Percentiles rank a stretch among this genome's conserved stretches.
phyloP scores from a whole-genome alignment of 2,329 filamentous ascomycete species.

The Fusarium sp. region DNA sequence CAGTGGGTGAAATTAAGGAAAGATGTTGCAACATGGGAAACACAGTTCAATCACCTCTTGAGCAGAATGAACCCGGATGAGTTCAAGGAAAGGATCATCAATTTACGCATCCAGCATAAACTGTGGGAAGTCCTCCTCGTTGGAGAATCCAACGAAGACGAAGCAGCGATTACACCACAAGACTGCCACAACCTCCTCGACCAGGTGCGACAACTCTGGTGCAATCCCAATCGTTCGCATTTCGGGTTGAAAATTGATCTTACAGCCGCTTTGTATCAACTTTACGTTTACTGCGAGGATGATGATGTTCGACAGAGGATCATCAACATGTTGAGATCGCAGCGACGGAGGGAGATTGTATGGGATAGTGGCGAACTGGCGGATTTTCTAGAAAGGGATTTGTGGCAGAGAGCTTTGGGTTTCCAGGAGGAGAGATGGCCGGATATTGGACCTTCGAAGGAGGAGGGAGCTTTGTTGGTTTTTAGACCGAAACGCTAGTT shows the following conservation, averaged over 20 bases:
- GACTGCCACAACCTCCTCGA: slow-evolving; percentile 3
- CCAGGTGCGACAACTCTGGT: slow-evolving; percentile 10
- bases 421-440: slow-evolving; percentile 7
- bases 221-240: background rate
- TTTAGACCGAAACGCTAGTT: background rate
- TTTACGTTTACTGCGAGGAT: slow-evolving; percentile 10
- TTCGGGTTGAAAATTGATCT: slow-evolving; percentile 14
- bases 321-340: background rate
- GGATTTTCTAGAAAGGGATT: slow-evolving; percentile 6
- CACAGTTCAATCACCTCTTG: background rate
- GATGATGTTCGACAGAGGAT: background rate
- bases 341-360: slow-evolving; percentile 7
- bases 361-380: slow-evolving; percentile 13
- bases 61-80: background rate
- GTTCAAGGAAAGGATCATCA: background rate
- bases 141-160: background rate
- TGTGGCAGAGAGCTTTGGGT: background rate
- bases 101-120: slow-evolving; percentile 13
- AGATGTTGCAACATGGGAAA: background rate
- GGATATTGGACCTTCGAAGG: slow-evolving; percentile 11
- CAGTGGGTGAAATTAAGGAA: slow-evolving; percentile 2
- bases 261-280: slow-evolving; percentile 3
- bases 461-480: background rate
- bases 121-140: slow-evolving; percentile 1
- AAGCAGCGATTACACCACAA: background rate